These are phyloP conservation scores for Metschnikowia reukaufii DNA, from an alignment of 805 yeast genomes.

Conservation along the genomic window DNA sequence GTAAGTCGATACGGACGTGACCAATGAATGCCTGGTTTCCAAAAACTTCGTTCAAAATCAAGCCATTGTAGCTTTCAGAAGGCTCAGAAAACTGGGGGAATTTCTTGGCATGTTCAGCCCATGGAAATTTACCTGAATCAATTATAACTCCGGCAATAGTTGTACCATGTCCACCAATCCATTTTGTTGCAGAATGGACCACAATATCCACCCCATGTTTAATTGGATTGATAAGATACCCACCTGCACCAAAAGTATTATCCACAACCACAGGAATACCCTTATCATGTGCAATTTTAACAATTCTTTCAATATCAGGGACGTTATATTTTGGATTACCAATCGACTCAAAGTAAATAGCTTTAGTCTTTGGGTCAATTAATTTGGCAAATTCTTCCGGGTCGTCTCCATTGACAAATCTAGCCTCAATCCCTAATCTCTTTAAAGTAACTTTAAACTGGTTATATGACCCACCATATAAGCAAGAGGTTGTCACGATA, in stretches of 20 bases:
- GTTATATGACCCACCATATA: constrained; percentile 96
- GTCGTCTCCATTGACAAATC: constrained; percentile 83
- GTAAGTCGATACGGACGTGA: constrained; percentile 76
- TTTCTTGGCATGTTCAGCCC: constrained; percentile 79
- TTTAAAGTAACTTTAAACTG: constrained; percentile 92
- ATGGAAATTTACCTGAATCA: constrained; percentile 91
- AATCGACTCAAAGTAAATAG: constrained; percentile 83
- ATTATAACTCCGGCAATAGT: constrained; percentile 90
- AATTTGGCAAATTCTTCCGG: constrained; percentile 68
- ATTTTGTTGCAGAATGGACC: constrained; percentile 92
- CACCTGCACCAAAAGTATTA: constrained; percentile 97
- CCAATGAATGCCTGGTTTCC: constrained; percentile 79
- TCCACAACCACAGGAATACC: constrained; percentile 92
- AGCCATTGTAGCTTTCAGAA: constrained; percentile 91
- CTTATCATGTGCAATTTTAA: constrained; percentile 74
- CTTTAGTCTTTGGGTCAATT: constrained; percentile 85
- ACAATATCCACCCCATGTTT: constrained; percentile 91
- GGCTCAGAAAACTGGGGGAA: constrained; percentile 92
- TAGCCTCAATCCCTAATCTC: constrained; percentile 80
- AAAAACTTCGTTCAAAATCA: constrained; percentile 75
- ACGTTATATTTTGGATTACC: constrained; percentile 93
- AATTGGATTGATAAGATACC: constrained; percentile 79
- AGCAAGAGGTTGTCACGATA: constrained; percentile 77
- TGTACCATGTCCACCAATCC: constrained; percentile 98
- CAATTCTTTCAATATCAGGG: constrained; percentile 82